Evolutionary conservation across 2,329 filamentous ascomycete species (phyloP).

Genomic region (Exserohilum turcica): DNA sequence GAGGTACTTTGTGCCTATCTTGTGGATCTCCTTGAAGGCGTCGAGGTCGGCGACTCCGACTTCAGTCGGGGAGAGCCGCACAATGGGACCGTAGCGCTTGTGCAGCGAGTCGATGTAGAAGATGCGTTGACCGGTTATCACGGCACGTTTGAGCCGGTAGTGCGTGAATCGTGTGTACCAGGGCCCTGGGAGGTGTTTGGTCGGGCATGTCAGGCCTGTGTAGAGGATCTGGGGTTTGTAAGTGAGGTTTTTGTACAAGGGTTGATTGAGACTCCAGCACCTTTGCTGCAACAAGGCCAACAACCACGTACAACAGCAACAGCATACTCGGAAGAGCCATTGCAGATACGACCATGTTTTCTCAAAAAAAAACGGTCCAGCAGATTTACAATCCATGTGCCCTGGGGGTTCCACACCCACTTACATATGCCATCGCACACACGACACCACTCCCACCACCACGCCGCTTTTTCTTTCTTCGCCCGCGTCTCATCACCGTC

Average conservation of each 20-base stretch:
- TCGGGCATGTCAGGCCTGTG: constrained; percentile 34
- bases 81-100: constrained; percentile 38
- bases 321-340: not conserved
- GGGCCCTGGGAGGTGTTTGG: constrained; percentile 36
- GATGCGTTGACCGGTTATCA: constrained; percentile 46
- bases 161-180: constrained; percentile 43
- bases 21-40: constrained; percentile 39
- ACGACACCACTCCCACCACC: not conserved
- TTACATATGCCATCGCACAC: not conserved
- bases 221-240: constrained; percentile 23
- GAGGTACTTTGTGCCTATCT: constrained; percentile 37
- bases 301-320: not conserved
- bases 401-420: not conserved
- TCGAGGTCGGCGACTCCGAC: constrained; percentile 38
- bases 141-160: constrained; percentile 45
- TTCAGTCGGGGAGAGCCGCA: constrained; percentile 39
- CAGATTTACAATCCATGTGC: not conserved
- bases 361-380: not conserved
- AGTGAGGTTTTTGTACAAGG: no score
- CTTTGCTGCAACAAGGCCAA: constrained; percentile 4
- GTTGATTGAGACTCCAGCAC: not conserved
- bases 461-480: not conserved
- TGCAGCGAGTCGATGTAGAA: constrained; percentile 50
- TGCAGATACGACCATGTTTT: not conserved
- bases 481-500: not conserved